Evolutionary conservation across 1,284 basidiomycete species (phyloP).

Genomic region (Abortiporus biennis): DNA sequence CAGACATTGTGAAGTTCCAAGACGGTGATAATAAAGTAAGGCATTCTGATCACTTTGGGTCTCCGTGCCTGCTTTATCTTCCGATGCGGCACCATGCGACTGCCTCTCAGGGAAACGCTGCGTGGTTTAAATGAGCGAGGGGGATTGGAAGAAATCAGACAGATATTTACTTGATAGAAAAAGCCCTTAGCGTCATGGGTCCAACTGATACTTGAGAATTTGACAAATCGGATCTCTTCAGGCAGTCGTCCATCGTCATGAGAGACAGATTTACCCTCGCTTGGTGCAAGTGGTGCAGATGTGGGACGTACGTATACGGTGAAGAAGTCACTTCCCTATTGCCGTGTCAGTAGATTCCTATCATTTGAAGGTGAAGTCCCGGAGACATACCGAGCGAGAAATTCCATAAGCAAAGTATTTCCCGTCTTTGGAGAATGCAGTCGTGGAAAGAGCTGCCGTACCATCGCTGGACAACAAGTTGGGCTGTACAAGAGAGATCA

Average conservation of each 20-base stretch:
- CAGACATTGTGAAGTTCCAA: slow-evolving; percentile 67
- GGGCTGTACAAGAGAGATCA: slow-evolving; percentile 33
- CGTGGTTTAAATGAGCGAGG: slow-evolving; percentile 8
- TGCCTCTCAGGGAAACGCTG: slow-evolving; percentile 53
- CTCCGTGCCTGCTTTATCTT: slow-evolving; percentile 56
- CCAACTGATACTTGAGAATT: slow-evolving; percentile 72
- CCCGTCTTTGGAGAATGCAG: slow-evolving; percentile 60
- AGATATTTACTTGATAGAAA: slow-evolving; percentile 64
- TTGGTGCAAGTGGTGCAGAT: slow-evolving; percentile 43
- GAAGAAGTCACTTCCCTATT: slow-evolving; percentile 69
- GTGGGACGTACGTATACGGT: slow-evolving; percentile 67
- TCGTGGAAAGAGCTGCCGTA: slow-evolving; percentile 56
- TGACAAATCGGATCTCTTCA: slow-evolving; percentile 71
- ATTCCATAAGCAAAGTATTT: slow-evolving; percentile 74
- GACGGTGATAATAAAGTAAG: slow-evolving; percentile 68
- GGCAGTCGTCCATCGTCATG: slow-evolving; percentile 48
- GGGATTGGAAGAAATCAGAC: background rate
- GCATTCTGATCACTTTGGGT: slow-evolving; percentile 64
- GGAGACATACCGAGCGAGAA: slow-evolving; percentile 52
- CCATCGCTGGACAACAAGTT: slow-evolving; percentile 71
- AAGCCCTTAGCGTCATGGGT: slow-evolving; percentile 74
- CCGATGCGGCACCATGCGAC: slow-evolving; percentile 41
- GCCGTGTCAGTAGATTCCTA: slow-evolving; percentile 1
- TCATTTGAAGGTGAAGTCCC: background rate
- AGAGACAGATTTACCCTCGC: slow-evolving; percentile 31